These are phyloP conservation scores for Penicillium sp. DNA, from an alignment of 2,329 filamentous ascomycete species.

Conservation along the genomic window DNA sequence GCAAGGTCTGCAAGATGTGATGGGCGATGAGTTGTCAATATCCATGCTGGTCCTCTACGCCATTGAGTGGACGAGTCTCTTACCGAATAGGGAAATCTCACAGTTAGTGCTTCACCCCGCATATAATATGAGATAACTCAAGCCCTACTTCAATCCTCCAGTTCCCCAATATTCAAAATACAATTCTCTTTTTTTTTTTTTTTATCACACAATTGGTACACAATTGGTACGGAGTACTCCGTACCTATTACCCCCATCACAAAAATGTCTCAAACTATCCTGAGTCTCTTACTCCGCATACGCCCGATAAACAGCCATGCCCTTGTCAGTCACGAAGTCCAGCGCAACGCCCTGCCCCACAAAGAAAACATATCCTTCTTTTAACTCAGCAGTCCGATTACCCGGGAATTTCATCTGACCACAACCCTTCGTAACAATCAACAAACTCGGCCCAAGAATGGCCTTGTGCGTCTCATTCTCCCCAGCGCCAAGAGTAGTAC, in stretches of 20 bases:
- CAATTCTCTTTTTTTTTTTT: not conserved
- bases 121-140: not conserved
- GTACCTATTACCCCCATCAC: not conserved
- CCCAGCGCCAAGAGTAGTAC: conserved; percentile 54
- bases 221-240: not conserved
- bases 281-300: conserved; percentile 35
- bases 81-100: not conserved
- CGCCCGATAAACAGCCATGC: conserved; percentile 50
- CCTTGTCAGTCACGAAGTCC: conserved; percentile 45
- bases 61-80: not conserved
- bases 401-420: conserved; percentile 57
- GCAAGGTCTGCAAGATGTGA: not conserved
- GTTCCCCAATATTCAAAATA: conserved; percentile 25
- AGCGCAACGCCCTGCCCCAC: conserved; percentile 58
- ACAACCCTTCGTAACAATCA: conserved; percentile 60
- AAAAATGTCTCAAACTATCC: not conserved
- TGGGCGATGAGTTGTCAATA: not conserved
- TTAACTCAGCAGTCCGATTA: conserved; percentile 51
- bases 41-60: not conserved
- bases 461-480: conserved; percentile 59
- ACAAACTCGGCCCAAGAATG: conserved; percentile 60
- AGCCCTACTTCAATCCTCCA: not conserved
- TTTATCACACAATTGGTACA: not conserved
- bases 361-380: conserved; percentile 65
- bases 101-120: conserved; percentile 1